Conservation (phyloP, 2,329 filamentous ascomycete species). For the Stachybotrys chartarum region DNA sequence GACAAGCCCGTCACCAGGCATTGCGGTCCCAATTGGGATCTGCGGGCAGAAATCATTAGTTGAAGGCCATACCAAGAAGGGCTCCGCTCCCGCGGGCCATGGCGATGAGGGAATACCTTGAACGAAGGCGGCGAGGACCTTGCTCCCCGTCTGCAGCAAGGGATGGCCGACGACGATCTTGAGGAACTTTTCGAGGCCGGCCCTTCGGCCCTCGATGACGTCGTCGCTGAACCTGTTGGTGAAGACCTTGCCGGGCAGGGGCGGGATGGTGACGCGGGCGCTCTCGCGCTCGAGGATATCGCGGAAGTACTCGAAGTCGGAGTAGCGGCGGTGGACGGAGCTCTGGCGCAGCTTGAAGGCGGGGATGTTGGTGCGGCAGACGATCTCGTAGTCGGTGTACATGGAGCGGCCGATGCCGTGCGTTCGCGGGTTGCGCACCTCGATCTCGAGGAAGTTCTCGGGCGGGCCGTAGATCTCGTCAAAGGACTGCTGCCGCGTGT, state of each 20-base stretch:
- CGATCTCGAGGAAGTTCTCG: slow-evolving; percentile 98
- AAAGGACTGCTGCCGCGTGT: slow-evolving; percentile 84
- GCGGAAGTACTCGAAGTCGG: slow-evolving; percentile 97
- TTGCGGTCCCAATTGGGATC: slow-evolving; percentile 89
- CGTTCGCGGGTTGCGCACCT: slow-evolving; percentile 89
- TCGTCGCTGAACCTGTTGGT: slow-evolving; percentile 97
- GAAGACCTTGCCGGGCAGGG: slow-evolving; percentile 93
- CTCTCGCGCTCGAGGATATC: slow-evolving; percentile 95
- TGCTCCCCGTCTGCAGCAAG: slow-evolving; percentile 92
- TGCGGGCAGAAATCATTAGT: slow-evolving; percentile 20
- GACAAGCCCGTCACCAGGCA: slow-evolving; percentile 58
- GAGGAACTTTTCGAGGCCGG: slow-evolving; percentile 89
- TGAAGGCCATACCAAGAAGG: not conserved
- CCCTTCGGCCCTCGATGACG: slow-evolving; percentile 89
- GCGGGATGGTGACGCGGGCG: slow-evolving; percentile 90
- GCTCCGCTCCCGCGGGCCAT: not conserved
- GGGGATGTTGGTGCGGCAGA: slow-evolving; percentile 96
- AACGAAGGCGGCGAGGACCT: slow-evolving; percentile 92
- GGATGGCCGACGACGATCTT: slow-evolving; percentile 98
- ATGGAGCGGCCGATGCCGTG: slow-evolving; percentile 91
- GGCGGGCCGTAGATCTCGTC: slow-evolving; percentile 98
- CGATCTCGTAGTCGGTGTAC: slow-evolving; percentile 99
- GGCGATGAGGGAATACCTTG: slow-evolving; percentile 56
- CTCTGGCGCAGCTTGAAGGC: slow-evolving; percentile 93
- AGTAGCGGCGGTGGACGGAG: slow-evolving; percentile 87